Evolutionary conservation across 768 basidiomycete species (phyloP), one percentile per base, ranked within the genome.

Genomic region (Amanita muscaria): DNA sequence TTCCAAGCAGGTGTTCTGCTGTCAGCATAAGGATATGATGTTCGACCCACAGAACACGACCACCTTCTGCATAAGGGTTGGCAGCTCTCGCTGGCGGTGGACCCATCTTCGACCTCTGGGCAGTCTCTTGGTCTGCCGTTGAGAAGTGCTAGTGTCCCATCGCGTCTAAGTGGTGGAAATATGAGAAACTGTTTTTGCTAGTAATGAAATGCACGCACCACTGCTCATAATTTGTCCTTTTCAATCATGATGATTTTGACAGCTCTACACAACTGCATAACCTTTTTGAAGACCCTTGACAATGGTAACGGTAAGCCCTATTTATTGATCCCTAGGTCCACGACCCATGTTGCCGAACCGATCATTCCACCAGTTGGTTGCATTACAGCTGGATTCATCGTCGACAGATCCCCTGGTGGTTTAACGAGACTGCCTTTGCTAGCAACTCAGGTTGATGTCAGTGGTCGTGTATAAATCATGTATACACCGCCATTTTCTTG

Each of bases 401-500:
- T 92, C 6, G 88, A 84, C 11, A 93, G 69, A 63, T 97, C 93
- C 10, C 68, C 72, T 7, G 73, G 68, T 2, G 73, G 65, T 53
- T 83, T 83, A 38, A 83, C 59, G 31, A 83, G 62, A 51, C 76
- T 82, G 42, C 85, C 81, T 55, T 92, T 92, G 1, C 93, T 91
- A 1, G 92, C 89, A 16, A 90, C 65, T n/a, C n/a, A n/a, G n/a
- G n/a, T n/a, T 9, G 92, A 93, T 1, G 76, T 77, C 33, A 97
- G 69, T 1, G 82, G 78, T 32, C 88, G 81, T 11, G 88, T 79
- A 30, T 90, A 81, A 0, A 90, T 87, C 40, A 99, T 89, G 57
- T 92, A 99, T 19, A 98, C 82, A 47, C 96, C 96, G 16, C 88
- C 84, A 54, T 98, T 92, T 62, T 97, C 92, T 15, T 72, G 56